A percentile compares a stretch with the other conserved stretches of the same genome.
Evolutionary conservation across 1,284 basidiomycete species (phyloP).

Genomic region (Puccinia polysora): DNA sequence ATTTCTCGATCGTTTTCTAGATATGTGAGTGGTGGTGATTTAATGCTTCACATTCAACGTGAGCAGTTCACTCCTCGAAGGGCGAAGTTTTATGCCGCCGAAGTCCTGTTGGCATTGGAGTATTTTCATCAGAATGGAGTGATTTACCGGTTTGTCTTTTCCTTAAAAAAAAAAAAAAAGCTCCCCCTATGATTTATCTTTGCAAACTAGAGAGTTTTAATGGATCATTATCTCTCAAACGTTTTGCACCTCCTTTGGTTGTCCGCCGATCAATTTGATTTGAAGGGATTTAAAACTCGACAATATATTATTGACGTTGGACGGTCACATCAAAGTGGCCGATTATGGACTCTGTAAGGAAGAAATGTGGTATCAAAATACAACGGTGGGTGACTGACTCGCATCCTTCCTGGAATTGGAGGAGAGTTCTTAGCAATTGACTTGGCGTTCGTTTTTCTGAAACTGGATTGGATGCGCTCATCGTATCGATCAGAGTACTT

Average conservation of each 20-base stretch:
- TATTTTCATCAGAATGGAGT: constrained; percentile 99
- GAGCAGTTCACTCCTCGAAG: constrained; percentile 73
- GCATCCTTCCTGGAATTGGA: background rate
- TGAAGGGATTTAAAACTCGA: constrained; percentile 91
- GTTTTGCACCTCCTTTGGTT: too few relatives aligned
- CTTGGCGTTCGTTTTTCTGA: background rate
- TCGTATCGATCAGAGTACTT: constrained; percentile 67
- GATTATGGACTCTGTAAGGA: constrained; percentile 99
- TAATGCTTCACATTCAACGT: constrained; percentile 76
- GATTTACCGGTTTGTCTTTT: constrained; percentile 67
- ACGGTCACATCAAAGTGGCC: constrained; percentile 97
- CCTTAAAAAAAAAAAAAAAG: background rate
- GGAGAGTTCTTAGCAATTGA: too few relatives aligned
- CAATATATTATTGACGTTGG: constrained; percentile 92
- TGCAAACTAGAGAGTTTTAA: background rate
- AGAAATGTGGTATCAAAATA: constrained; percentile 94
- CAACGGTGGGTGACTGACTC: constrained; percentile 59
- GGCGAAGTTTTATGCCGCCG: constrained; percentile 98
- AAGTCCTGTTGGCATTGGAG: constrained; percentile 90
- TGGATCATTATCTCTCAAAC: background rate
- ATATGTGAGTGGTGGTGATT: constrained; percentile 67
- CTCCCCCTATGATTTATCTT: background rate
- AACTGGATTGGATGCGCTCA: background rate
- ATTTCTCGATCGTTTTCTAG: constrained; percentile 5
- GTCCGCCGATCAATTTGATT: too few relatives aligned